Evolutionary conservation across 164 flowering plant species (phyloP).

Genomic region (Santalum album): DNA sequence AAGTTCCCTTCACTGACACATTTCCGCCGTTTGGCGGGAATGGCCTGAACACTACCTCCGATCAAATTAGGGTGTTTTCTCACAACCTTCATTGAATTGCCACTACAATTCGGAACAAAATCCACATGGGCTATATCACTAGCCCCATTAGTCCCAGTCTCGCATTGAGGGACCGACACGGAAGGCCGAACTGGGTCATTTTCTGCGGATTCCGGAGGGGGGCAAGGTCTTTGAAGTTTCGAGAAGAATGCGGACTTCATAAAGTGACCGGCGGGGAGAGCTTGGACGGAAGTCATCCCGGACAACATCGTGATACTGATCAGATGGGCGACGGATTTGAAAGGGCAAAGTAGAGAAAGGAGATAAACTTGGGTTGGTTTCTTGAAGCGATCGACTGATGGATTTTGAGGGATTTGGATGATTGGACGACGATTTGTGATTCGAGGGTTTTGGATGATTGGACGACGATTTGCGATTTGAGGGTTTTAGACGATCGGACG

Average conservation of each 20-base stretch:
- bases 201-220: conserved; percentile 32
- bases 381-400: no score
- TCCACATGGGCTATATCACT: neutral
- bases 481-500: conserved; percentile 1
- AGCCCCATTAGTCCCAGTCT: conserved; percentile 1
- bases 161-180: conserved; percentile 7
- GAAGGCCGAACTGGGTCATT: conserved; percentile 7
- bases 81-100: conserved; percentile 8
- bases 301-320: conserved; percentile 1
- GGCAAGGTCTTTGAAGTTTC: conserved; percentile 20
- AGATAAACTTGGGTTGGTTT: conserved; percentile 6
- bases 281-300: conserved; percentile 9
- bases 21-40: conserved; percentile 33
- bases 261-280: conserved; percentile 37
- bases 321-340: conserved; percentile 23
- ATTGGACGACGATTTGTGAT: conserved; percentile 7
- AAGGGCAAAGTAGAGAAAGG: conserved; percentile 24
- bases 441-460: conserved; percentile 8
- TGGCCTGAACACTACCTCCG: conserved; percentile 13
- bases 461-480: conserved; percentile 4
- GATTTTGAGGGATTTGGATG: conserved; percentile 3
- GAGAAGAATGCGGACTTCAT: conserved; percentile 43
- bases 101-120: conserved; percentile 2
- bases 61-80: conserved; percentile 47
- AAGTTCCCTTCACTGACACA: conserved; percentile 65